Base-by-base conservation (phyloP, 2,329 filamentous ascomycete genomes). In the Parafenestella ontariensis region DNA sequence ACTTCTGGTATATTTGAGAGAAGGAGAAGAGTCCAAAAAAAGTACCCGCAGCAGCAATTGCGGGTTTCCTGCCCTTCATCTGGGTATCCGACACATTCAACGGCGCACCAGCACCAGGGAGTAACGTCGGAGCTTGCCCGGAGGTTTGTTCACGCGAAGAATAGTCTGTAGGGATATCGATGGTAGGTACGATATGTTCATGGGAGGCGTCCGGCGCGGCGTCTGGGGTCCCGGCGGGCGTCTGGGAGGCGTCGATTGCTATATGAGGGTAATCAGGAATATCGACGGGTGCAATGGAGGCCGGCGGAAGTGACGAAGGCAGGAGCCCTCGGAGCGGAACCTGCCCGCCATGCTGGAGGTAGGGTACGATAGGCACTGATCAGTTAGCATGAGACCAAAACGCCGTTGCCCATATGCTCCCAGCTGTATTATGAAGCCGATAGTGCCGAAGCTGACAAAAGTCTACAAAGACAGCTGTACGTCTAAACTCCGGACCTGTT, bases 61-160 rank as follows among this genome's bases (percentile, higher is more conserved):
- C 68, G 33, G 71, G 58, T 58, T 71, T 75, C 60, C 61, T 65
- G 49, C 71, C 69, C 66, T 68, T 75, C 72, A 76, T 76, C 56
- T 71, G 68, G 26, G 56, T 58, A 26, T 72, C 65, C 20, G 62
- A 54, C 9, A 49, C 51, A 49, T 50, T 58, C 33, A 49, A 59
- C 20, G 53, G 53, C 52, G 41, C 51, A 47, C 46, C 61, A 45
- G 51, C 53, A 43, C 57, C 51, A 56, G 51, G 55, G 43, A 59
- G 20, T 42, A 69, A 61, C 37, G 56, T 49, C 20, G 49, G 46
- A 58, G 45, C 56, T 58, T 65, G 55, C 51, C 31, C 59, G 26
- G 54, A 41, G 21, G 65, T 24, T 40, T 59, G 55, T 49, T 65
- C 61, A 66, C 64, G 59, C 56, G 63, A 72, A 55, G 54, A 53